Evolutionary conservation across 345 rosid genomes (phyloP).

Genomic region (Euphorbia pulcherrima): DNA sequence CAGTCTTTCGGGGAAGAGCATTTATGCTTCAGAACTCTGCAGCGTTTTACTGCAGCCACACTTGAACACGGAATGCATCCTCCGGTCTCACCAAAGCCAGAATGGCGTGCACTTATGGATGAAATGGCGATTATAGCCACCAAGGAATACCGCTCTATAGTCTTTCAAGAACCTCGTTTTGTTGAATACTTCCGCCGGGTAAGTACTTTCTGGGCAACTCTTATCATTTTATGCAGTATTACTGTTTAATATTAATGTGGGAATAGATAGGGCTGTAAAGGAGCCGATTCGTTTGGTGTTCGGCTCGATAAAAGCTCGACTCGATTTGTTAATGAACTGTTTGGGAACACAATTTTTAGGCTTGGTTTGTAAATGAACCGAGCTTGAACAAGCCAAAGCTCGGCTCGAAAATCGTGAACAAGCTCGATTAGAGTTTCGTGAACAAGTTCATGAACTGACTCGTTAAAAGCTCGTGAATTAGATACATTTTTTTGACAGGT

Average conservation of each 20-base stretch:
- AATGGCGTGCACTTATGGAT: slow-evolving; percentile 89
- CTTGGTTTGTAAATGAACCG: no score
- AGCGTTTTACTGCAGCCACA: slow-evolving; percentile 96
- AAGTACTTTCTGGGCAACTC: slow-evolving; percentile 27
- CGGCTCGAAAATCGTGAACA: no score
- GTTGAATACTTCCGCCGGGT: slow-evolving; percentile 94
- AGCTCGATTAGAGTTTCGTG: no score
- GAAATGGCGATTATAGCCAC: slow-evolving; percentile 96
- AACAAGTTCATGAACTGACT: no score
- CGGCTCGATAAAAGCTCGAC: no score
- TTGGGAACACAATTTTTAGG: no score
- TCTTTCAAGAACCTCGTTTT: slow-evolving; percentile 88
- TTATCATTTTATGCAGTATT: background rate
- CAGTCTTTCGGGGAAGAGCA: slow-evolving; percentile 96
- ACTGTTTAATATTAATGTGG: background rate
- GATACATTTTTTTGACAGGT: no score
- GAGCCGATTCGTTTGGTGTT: no score
- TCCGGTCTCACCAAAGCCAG: slow-evolving; percentile 86
- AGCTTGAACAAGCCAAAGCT: no score
- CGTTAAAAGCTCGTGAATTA: no score
- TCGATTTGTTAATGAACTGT: no score
- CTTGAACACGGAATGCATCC: slow-evolving; percentile 99
- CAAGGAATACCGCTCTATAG: slow-evolving; percentile 78
- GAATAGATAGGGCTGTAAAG: no score
- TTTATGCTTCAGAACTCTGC: slow-evolving; percentile 90